Evolutionary conservation across 805 yeast species (phyloP), one percentile per base, ranked within the genome.

Genomic region (Torulaspora indica): DNA sequence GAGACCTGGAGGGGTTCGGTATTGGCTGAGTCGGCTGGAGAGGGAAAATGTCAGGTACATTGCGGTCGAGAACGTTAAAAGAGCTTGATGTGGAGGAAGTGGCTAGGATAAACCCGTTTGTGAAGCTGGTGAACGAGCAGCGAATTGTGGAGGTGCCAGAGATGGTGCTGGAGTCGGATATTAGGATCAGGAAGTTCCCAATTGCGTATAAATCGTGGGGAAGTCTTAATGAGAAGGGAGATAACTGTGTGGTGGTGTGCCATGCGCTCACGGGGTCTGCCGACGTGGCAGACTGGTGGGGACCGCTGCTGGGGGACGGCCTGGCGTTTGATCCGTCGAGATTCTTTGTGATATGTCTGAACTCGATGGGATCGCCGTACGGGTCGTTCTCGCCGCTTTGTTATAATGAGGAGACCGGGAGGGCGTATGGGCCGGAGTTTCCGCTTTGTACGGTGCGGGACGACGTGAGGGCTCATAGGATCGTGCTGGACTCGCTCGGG

Each of bases 271-370:
- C 98, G 0, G 98, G 98, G 0, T 88, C 96, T 0, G 77, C 96
- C 0, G 98, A 93, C 62, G 96, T 91, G 13, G 76, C 84, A 31
- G 98, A 93, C 58, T 93, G 98, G 98, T 93, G 98, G 98, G 97
- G 98, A 0, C 97, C 98, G 0, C 66, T 93, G 18, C 68, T 93
- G 23, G 98, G 98, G 0, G 85, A 79, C 10, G 77, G 82, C 46
- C 43, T 53, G 40, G 95, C 98, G 1, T 88, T 93, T 65, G 98
- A 93, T 66, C 95, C 97, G 0, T 72, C 89, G 0, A 76, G 85
- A 52, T 93, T 82, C 63, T 87, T 87, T 63, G 79, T 93, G 36
- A 74, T 93, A 12, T 91, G 98, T 61, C 68, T 91, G 46, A 91
- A 93, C 61, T 83, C 95, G n/a, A 73, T 93, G 49, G 98, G 98